Evolutionary conservation across 495 filamentous ascomycete genomes (phyloP), one percentile per base, ranked within the genome.

Genomic region (Diplogelasinospora grovesii): DNA sequence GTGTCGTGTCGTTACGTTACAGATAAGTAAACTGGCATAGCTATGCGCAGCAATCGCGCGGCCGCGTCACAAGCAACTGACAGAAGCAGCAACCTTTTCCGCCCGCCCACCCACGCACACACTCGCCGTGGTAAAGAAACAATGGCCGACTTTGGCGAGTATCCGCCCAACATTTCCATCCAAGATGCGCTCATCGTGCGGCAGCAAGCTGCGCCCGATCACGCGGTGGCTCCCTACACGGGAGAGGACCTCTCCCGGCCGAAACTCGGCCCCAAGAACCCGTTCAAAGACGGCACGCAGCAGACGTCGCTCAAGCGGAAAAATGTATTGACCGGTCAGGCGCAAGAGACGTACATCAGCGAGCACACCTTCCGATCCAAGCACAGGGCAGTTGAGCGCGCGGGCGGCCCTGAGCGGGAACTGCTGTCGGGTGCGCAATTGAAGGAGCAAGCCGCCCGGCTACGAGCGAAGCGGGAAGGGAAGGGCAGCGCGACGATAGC

Each of bases 261-360:
- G 1, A 60, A 66, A 0, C 70, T 85, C 49, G 87, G 87, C 4
- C 88, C 88, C 22, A 65, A 74, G 18, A 89, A 94, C 57, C 85
- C 89, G n/a, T 86, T 85, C 66, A 81, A 82, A 58, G 69, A 78
- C 37, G 75, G 78, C 22, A 66, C 20, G 68, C 68, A 22, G 68
- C 74, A 39, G 36, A 70, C 67, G 7, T 11, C 36, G 9, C 43
- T 43, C 19, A 93, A 90, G 61, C 81, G 90, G 40, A 94, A 94
- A 53, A 90, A 92, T 45, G 82, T 97, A 2, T 80, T 93, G 8
- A 95, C 93, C 0, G 92, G 92, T 4, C 81, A 76, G 54, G 93
- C 93, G 0, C 74, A 89, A 46, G 90, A 97, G 63, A 81, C 82
- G 1, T 87, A 78, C 41, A 81, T 99, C 45, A 93, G 85, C 60